Base-by-base conservation (phyloP, 1,284 basidiomycete species). In the Apiotrichum domesticum region DNA sequence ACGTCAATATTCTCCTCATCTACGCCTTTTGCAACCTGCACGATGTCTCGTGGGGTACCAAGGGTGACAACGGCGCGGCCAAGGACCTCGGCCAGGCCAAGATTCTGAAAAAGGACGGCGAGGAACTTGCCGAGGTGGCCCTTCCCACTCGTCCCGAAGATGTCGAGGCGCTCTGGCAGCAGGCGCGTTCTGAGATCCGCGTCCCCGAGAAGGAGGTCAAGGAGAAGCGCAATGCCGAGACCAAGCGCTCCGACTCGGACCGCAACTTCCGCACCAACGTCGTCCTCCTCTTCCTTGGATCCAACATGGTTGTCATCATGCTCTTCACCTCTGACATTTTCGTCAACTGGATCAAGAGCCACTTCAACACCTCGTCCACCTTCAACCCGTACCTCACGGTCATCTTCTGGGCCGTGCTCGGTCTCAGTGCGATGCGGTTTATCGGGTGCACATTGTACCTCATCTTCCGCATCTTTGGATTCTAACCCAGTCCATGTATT, bases 51-150 rank as follows among this genome's bases (percentile, higher is more conserved):
- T 75, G 84, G 90, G 90, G 91, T 59, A 93, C 90, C 34, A 93
- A 94, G 71, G 90, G 91, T 57, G 88, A 91, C 78, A 91, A 91
- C 68, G 85, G 88, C 50, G 77, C 88, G 6, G 79, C 84, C 15
- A 93, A 93, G 75, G 89, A 93, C 69, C 82, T 94, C 6, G 91
- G 90, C 56, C 84, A 85, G 7, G 91, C 90, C 1, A 91, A 91
- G 80, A 91, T 90, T 72, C 80, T 90, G 63, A 87, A 90, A 76
- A 85, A 86, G 50, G 85, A 87, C 69, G 91, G 90, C 51, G 87
- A 93, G 68, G 87, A 88, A 52, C 78, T 91, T 66, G 68, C 67
- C 6, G 90, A 93, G 72, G 86, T 94, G 47, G 86, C 89, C 64
- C 70, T 93, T 6, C 87, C 87, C 0, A 88, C 88, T 34, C 82